Conservation (phyloP, 345 rosid species). For the Citrus sinensis region DNA sequence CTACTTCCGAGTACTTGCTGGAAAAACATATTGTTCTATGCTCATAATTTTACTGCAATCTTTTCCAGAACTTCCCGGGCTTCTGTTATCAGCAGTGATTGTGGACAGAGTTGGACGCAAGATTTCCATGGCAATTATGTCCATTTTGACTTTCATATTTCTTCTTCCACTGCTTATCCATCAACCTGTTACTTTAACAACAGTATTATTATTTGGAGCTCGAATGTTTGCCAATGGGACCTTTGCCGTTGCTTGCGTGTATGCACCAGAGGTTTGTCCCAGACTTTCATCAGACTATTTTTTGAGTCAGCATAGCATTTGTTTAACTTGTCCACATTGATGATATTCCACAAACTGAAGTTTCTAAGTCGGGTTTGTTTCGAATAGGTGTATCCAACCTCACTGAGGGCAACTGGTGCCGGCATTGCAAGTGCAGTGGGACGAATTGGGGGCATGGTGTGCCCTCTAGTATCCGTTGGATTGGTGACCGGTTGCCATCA, state of each 20-base stretch:
- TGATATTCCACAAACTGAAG: too few species aligned
- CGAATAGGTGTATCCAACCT: slow-evolving; percentile 52
- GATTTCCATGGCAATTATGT: slow-evolving; percentile 44
- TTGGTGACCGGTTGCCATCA: slow-evolving; percentile 57
- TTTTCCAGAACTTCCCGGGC: slow-evolving; percentile 60
- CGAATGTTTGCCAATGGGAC: slow-evolving; percentile 49
- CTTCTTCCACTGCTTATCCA: slow-evolving; percentile 46
- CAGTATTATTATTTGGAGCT: slow-evolving; percentile 49
- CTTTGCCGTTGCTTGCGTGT: slow-evolving; percentile 39
- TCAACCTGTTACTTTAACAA: slow-evolving; percentile 39
- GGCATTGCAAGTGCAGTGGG: slow-evolving; percentile 57
- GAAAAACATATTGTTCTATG: too few species aligned
- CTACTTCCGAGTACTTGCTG: too few species aligned
- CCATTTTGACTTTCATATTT: slow-evolving; percentile 37
- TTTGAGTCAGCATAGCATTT: too few species aligned
- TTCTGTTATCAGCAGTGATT: slow-evolving; percentile 46
- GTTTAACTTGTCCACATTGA: too few species aligned
- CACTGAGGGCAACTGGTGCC: slow-evolving; percentile 52
- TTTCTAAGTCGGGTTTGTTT: background rate
- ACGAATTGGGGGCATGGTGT: slow-evolving; percentile 59
- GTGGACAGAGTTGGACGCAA: slow-evolving; percentile 66
- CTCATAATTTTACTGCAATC: too few species aligned
- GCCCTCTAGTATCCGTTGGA: slow-evolving; percentile 57
- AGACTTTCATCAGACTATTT: too few species aligned
- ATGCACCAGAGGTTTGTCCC: slow-evolving; percentile 55